Evolutionary conservation across 345 rosid species (phyloP), one percentile per base, ranked within the genome.

Genomic region (Salix dunnii): DNA sequence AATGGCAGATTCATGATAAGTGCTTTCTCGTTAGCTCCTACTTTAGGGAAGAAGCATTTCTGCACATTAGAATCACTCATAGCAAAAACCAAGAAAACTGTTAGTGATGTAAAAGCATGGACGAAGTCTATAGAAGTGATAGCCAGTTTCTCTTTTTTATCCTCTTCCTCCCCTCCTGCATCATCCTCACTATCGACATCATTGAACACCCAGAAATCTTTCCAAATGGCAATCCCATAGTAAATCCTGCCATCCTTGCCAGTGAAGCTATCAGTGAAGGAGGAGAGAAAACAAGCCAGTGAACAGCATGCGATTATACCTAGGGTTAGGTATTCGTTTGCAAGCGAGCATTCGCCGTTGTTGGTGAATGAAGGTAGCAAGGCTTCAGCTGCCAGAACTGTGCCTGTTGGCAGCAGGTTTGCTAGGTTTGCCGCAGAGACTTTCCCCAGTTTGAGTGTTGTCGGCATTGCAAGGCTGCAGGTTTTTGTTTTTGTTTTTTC

Each of bases 401-500:
- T 87, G 66, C 91, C 88, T 7, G 91, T 88, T 10, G 91, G 93
- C 3, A 87, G 76, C 31, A 89, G 82, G 81, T 86, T 86, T 53
- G 90, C 90, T 3, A 89, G 77, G 82, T 89, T 87, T 3, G 88
- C 84, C 20, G 86, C 88, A 11, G 89, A 0, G 46, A 42, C 46
- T 2, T 9, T 14, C 14, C 31, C 31, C 31, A 2, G 13, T 11
- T 42, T 42, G 46, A 13, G 11, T 11, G 14, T 0, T 42, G 3
- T 42, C 12, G 16, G 14, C 46, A 42, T 42, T 10, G 46, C 11
- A 42, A 12, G 46, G 46, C 46, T 0, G 2, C 10, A 38, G 14
- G 4, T 42, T 9, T 42, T 42, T 0, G 10, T 42, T 42, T 30
- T 42, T 42, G 14, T 42, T 42, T 42, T 42, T 12, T 30, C 46